Conservation (phyloP, 2,329 filamentous ascomycete species). For the Penicillium brasilianum region DNA sequence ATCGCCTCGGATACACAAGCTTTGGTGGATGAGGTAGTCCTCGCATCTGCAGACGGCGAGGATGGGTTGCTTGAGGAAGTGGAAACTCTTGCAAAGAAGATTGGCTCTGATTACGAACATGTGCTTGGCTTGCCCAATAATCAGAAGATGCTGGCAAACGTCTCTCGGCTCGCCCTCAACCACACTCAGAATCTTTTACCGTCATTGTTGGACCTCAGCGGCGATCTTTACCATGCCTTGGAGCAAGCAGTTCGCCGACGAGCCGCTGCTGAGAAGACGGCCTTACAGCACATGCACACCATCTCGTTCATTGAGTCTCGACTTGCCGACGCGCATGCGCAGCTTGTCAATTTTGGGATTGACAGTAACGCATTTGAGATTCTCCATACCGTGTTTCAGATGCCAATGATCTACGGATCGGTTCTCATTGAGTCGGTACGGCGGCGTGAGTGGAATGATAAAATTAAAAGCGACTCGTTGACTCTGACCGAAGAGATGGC, state of each 20-base stretch:
- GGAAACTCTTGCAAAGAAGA: slow-evolving; percentile 81
- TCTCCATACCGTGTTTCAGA: slow-evolving; percentile 76
- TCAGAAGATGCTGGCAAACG: slow-evolving; percentile 65
- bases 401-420: slow-evolving; percentile 89
- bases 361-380: slow-evolving; percentile 83
- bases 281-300: slow-evolving; percentile 76
- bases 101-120: slow-evolving; percentile 82
- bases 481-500: slow-evolving; percentile 92
- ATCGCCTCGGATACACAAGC: slow-evolving; percentile 62
- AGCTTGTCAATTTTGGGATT: slow-evolving; percentile 72
- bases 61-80: slow-evolving; percentile 79
- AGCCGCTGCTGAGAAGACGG: slow-evolving; percentile 69
- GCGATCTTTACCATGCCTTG: slow-evolving; percentile 59
- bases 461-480: slow-evolving; percentile 84
- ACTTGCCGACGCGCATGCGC: slow-evolving; percentile 72
- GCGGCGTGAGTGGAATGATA: slow-evolving; percentile 88
- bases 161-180: slow-evolving; percentile 67
- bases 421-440: slow-evolving; percentile 84
- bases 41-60: slow-evolving; percentile 67
- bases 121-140: slow-evolving; percentile 71
- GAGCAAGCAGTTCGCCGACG: slow-evolving; percentile 64
- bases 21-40: slow-evolving; percentile 46
- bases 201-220: slow-evolving; percentile 61
- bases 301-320: slow-evolving; percentile 80
- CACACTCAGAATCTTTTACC: slow-evolving; percentile 69